Conservation (phyloP, 257 asterid genomes). For the Ocimum tenuiflorum region DNA sequence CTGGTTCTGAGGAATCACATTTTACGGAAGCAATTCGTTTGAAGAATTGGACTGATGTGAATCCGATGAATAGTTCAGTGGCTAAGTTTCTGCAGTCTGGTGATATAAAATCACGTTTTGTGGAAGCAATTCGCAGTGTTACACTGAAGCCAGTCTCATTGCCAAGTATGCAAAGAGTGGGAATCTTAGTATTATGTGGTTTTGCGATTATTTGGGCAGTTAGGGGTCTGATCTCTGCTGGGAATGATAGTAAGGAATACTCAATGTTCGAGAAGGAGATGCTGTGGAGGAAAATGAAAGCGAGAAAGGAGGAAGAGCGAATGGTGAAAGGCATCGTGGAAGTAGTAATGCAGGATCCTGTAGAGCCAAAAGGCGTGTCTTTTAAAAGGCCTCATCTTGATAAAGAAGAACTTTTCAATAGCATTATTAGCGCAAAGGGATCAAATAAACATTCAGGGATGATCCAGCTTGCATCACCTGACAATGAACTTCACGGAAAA, state of each 20-base stretch:
- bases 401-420: conserved; percentile 49
- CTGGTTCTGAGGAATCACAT: conserved; percentile 33
- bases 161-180: conserved; percentile 44
- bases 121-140: conserved; percentile 25
- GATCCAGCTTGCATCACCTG: conserved; percentile 20
- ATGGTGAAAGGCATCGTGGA: conserved; percentile 51
- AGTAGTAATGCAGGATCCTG: conserved; percentile 43
- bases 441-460: conserved; percentile 20
- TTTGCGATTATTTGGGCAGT: conserved; percentile 39
- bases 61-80: conserved; percentile 54
- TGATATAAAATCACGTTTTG: conserved; percentile 26
- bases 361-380: conserved; percentile 30
- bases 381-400: conserved; percentile 64
- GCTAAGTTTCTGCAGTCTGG: conserved; percentile 45
- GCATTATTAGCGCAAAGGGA: conserved; percentile 43
- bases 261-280: conserved; percentile 70
- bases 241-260: conserved; percentile 30
- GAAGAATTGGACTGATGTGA: conserved; percentile 49
- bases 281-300: conserved; percentile 63
- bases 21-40: conserved; percentile 21
- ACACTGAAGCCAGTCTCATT: conserved; percentile 28
- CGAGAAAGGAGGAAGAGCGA: conserved; percentile 47
- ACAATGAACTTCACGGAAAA: conserved; percentile 37
- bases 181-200: conserved; percentile 51
- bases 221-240: conserved; percentile 30